Evolutionary conservation across 1,139 yeast genomes (phyloP).

Genomic region (Suhomyces maxii): DNA sequence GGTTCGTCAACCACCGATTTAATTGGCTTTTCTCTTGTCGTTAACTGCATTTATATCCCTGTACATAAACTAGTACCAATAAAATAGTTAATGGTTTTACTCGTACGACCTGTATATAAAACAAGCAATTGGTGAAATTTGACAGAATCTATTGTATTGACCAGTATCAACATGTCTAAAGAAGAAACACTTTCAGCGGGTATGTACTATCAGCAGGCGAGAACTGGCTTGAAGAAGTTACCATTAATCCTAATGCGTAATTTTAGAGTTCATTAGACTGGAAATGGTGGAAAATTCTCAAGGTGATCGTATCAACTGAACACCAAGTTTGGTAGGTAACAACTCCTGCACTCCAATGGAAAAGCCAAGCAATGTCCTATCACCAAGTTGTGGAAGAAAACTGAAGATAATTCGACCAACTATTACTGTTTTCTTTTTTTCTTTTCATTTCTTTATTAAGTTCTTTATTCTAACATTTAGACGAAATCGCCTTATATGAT

Average conservation of each 20-base stretch:
- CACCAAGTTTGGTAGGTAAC: too few relatives aligned
- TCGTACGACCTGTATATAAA: neutral
- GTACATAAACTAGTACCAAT: too few relatives aligned
- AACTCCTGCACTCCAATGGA: neutral
- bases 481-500: constrained; percentile 90
- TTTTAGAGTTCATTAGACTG: neutral
- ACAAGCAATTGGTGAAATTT: neutral
- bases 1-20: too few relatives aligned
- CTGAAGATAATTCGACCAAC: neutral
- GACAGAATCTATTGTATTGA: neutral
- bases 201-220: constrained; percentile 3
- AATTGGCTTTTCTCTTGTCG: too few relatives aligned
- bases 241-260: neutral
- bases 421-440: neutral
- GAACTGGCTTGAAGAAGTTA: neutral
- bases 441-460: neutral
- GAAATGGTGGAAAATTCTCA: neutral
- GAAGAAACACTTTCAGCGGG: constrained; percentile 15
- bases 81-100: too few relatives aligned
- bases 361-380: too few relatives aligned
- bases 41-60: too few relatives aligned
- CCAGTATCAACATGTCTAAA: constrained; percentile 3
- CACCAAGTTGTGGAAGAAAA: neutral
- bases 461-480: constrained; percentile 29
- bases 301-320: neutral